Evolutionary conservation across 176 grass and related monocot genomes (phyloP), one percentile per base, ranked within the genome.

Genomic region (Canna indica): DNA sequence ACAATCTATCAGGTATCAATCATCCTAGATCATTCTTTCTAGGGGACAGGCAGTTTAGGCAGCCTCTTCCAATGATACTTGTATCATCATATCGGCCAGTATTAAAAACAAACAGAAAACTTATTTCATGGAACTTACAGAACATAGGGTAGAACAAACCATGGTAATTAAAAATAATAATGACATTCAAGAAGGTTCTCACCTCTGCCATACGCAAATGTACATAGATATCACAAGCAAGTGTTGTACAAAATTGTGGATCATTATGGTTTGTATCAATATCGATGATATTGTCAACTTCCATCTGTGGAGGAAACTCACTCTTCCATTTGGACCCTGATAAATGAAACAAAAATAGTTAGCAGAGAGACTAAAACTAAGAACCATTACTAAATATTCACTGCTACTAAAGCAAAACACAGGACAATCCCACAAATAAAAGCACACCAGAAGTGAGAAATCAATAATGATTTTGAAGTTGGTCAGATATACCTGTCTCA

Each of bases 191-290:
- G 59, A 82, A 58, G 59, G 27, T 58, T 38, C 11, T 67, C 62
- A 99, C 94, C 94, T 99, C 94, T 76, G 94, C 94, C 3, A 83
- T 74, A 26, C 94, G 84, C 75, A 93, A 70, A 76, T 99, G 94
- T 68, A 71, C 90, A 67, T 99, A 99, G 17, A 99, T 93, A 67
- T 99, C 94, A 63, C 84, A 92, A 81, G 84, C 94, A 62, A 99
- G 82, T 78, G 94, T 85, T 28, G 89, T 84, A 69, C 94, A 99
- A 47, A 93, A 67, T 65, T 99, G 94, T 29, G 94, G 86, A 75
- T 99, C 84, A 65, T 84, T 46, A 0, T 67, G 83, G 53, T 99
- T 79, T 42, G 73, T 82, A 70, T 99, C 94, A 62, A 88, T 79
- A 64, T 88, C 70, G 69, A 85, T 80, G 61, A 91, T 12, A 31